Conservation (phyloP, 306 rosid genomes). For the Chamaecrista fasciculata region DNA sequence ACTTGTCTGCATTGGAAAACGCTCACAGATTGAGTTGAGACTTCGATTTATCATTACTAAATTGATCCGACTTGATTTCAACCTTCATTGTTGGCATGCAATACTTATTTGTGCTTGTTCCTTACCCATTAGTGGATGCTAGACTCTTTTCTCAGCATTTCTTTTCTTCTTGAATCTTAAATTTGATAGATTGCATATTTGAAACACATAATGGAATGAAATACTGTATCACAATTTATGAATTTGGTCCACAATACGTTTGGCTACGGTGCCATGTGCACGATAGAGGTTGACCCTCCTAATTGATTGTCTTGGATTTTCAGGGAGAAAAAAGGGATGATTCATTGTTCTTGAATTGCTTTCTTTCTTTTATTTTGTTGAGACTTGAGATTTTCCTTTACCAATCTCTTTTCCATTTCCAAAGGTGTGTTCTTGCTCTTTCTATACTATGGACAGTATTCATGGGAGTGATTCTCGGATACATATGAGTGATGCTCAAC, state of each 20-base stretch:
- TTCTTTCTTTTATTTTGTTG: slow-evolving; percentile 7
- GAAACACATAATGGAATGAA: neutral
- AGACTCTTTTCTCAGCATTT: slow-evolving; percentile 5
- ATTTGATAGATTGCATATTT: slow-evolving; percentile 13
- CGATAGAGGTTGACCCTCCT: slow-evolving; percentile 15
- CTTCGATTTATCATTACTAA: neutral
- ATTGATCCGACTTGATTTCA: neutral
- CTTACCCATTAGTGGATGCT: neutral
- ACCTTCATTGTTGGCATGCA: neutral
- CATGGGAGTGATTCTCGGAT: slow-evolving; percentile 49
- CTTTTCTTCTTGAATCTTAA: neutral
- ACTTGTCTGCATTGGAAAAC: neutral
- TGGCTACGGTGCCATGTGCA: slow-evolving; percentile 8
- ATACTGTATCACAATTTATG: neutral
- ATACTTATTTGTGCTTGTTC: slow-evolving; percentile 8
- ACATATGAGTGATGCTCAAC: slow-evolving; percentile 48
- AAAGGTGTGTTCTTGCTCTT: slow-evolving; percentile 30
- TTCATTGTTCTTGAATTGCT: neutral
- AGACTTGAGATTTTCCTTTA: neutral
- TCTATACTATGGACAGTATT: slow-evolving; percentile 52
- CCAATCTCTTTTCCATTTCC: slow-evolving; percentile 19
- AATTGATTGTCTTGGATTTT: slow-evolving; percentile 4
- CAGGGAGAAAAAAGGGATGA: neutral
- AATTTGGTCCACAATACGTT: neutral
- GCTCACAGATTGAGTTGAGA: neutral